Evolutionary conservation across 305 asterid species (phyloP).

Genomic region (Rubia occidens): DNA sequence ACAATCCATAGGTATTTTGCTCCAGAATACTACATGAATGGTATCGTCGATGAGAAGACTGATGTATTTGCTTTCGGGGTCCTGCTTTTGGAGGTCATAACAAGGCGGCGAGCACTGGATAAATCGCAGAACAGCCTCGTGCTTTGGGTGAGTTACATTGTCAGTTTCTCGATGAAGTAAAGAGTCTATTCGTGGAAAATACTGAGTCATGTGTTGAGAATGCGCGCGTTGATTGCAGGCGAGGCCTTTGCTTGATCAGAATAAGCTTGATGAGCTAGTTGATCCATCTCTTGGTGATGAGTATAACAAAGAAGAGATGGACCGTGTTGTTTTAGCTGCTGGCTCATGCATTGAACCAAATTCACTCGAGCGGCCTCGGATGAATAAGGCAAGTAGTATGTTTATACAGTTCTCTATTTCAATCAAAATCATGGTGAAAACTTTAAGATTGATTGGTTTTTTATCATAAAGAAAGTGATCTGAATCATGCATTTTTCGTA

Average conservation of each 20-base stretch:
- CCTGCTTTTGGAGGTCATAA: constrained; percentile 50
- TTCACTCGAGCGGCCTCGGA: constrained; percentile 47
- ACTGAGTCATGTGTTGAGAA: no score
- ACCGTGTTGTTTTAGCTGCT: constrained; percentile 38
- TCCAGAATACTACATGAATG: constrained; percentile 66
- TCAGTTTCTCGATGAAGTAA: background rate
- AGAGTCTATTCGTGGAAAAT: constrained; percentile 1
- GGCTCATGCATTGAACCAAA: constrained; percentile 34
- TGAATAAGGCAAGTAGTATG: constrained; percentile 43
- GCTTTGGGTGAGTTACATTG: constrained; percentile 38
- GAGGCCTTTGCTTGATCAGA: constrained; percentile 45
- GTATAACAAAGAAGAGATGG: constrained; percentile 34
- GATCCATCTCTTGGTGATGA: constrained; percentile 41
- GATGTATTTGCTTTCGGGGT: constrained; percentile 62
- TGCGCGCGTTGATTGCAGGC: constrained; percentile 29
- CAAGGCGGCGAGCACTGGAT: constrained; percentile 54
- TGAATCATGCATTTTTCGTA: background rate
- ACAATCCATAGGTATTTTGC: constrained; percentile 46
- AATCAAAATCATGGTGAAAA: background rate
- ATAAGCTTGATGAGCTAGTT: constrained; percentile 28
- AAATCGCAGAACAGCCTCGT: constrained; percentile 47
- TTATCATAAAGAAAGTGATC: background rate
- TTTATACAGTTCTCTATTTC: background rate
- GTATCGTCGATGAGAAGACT: constrained; percentile 61
- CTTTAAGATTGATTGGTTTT: background rate